A percentile compares a stretch with the other conserved stretches of the same genome.
Evolutionary conservation across 2,329 filamentous ascomycete genomes (phyloP).

Genomic region (Pseudopithomyces maydicus): DNA sequence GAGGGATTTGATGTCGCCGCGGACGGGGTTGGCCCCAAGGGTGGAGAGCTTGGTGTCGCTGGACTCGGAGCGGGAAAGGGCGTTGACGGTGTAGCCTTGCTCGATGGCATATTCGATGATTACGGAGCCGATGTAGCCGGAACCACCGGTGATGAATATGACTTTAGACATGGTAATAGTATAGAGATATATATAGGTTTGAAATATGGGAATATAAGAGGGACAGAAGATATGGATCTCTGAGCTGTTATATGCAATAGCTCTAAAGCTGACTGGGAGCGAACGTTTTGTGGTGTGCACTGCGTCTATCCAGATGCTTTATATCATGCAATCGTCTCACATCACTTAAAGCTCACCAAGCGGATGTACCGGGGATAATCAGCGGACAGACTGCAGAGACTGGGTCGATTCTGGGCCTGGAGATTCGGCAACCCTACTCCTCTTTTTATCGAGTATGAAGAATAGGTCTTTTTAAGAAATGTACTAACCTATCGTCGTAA

Average conservation of each 20-base stretch:
- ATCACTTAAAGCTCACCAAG: neutral
- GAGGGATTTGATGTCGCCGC: slow-evolving; percentile 48
- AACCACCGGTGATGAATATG: slow-evolving; percentile 31
- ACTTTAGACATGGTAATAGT: slow-evolving; percentile 9
- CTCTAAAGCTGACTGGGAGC: neutral
- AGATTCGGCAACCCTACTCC: neutral
- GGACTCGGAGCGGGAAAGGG: slow-evolving; percentile 47
- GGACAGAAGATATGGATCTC: neutral
- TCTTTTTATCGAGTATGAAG: neutral
- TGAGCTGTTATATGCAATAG: neutral
- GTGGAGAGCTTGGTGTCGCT: slow-evolving; percentile 44
- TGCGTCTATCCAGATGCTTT: neutral
- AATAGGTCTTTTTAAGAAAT: neutral
- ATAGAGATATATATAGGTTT: neutral
- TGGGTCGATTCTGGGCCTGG: neutral
- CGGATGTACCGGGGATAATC: slow-evolving; percentile 1
- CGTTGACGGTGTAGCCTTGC: slow-evolving; percentile 48
- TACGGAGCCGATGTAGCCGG: slow-evolving; percentile 24
- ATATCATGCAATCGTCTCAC: neutral
- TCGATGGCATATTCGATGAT: slow-evolving; percentile 44
- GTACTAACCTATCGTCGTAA: slow-evolving; percentile 4
- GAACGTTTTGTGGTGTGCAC: neutral
- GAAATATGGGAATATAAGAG: neutral
- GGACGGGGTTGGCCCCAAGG: slow-evolving; percentile 48
- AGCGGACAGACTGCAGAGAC: neutral